Evolutionary conservation across 2,329 filamentous ascomycete species (phyloP).

Genomic region (Xylaria arbuscula): DNA sequence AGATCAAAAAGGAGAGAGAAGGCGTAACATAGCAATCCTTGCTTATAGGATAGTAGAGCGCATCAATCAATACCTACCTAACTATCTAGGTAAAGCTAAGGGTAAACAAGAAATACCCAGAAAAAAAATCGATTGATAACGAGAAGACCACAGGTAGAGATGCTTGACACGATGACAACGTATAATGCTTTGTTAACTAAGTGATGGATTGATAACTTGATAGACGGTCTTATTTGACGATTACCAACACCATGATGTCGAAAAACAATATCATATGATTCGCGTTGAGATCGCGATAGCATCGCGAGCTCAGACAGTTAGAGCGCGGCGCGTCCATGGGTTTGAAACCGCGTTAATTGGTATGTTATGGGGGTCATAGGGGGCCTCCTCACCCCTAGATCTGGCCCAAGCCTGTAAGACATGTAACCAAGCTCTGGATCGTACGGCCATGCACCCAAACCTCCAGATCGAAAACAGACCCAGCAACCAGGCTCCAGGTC

Average conservation of each 20-base stretch:
- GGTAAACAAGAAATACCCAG: background rate
- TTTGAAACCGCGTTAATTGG: slow-evolving; percentile 11
- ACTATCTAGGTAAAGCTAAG: background rate
- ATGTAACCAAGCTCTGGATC: background rate
- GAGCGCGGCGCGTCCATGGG: background rate
- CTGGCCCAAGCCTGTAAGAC: background rate
- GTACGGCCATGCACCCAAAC: background rate
- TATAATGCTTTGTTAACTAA: background rate
- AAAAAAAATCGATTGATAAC: background rate
- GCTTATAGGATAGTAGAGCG: background rate
- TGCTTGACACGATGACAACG: background rate
- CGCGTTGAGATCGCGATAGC: background rate
- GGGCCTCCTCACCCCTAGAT: background rate
- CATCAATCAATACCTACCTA: background rate
- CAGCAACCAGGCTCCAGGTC: too few species aligned
- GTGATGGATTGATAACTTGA: background rate
- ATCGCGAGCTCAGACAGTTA: background rate
- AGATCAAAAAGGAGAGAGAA: background rate
- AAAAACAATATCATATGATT: background rate
- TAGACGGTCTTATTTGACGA: background rate
- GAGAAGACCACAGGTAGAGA: background rate
- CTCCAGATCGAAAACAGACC: too few species aligned
- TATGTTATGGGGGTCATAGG: background rate
- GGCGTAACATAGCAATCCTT: background rate
- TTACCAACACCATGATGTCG: background rate